These are phyloP conservation scores for Populus hybrid DNA, from an alignment of 441 rosid genomes.

Conservation along the genomic window DNA sequence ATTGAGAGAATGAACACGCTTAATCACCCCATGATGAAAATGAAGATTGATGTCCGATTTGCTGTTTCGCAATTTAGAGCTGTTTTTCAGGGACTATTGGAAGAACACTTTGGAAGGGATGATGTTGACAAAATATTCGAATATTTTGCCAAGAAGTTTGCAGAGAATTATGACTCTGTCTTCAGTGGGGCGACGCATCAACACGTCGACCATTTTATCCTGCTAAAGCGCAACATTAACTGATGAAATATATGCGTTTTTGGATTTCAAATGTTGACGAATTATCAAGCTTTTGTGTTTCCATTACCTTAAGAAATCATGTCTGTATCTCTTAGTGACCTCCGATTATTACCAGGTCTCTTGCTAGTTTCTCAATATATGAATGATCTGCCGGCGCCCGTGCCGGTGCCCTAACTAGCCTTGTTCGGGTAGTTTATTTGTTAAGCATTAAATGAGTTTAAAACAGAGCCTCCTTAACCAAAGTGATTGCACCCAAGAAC, in stretches of 20 bases:
- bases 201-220: too few relatives aligned
- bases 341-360: background rate
- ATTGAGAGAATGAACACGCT: constrained; percentile 24
- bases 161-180: background rate
- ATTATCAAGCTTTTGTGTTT: background rate
- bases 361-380: background rate
- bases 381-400: background rate
- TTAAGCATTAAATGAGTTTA: too few relatives aligned
- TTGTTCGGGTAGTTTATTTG: background rate
- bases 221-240: too few relatives aligned
- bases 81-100: background rate
- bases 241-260: too few relatives aligned
- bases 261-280: too few relatives aligned
- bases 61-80: background rate
- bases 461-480: too few relatives aligned
- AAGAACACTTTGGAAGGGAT: too few relatives aligned
- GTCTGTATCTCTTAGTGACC: background rate
- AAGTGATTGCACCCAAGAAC: too few relatives aligned
- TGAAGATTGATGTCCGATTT: background rate
- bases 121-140: constrained; percentile 1
- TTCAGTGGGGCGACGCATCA: too few relatives aligned
- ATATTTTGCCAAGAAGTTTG: background rate
- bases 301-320: background rate
- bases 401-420: background rate
- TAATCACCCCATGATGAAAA: background rate